A percentile compares a stretch with the other conserved stretches of the same genome.
These are phyloP conservation scores for Flammula alnicola DNA, from an alignment of 1,284 basidiomycete genomes.

Conservation along the genomic window DNA sequence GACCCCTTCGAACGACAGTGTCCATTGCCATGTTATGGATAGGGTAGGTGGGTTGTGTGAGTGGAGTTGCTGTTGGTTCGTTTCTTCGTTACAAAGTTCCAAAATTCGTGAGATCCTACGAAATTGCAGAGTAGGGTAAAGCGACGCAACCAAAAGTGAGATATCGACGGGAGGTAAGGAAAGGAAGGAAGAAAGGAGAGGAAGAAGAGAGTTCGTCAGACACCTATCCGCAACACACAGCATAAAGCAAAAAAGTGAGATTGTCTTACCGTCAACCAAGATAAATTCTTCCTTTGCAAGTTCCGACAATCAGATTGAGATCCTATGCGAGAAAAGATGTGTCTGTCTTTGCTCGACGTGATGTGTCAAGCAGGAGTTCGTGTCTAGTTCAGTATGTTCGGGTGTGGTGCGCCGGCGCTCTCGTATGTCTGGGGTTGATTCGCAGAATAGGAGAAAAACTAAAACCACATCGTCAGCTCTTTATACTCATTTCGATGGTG, in stretches of 20 bases:
- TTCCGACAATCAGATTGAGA: no score
- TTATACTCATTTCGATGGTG: neutral
- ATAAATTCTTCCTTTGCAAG: neutral
- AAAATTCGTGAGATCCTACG: no score
- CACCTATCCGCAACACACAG: neutral
- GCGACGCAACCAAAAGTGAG: no score
- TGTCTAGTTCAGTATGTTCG: neutral
- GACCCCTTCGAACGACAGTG: constrained; percentile 48
- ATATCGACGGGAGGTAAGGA: no score
- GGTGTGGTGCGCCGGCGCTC: constrained; percentile 6
- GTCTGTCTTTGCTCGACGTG: no score
- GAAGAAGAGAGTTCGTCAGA: neutral
- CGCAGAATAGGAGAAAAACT: constrained; percentile 14
- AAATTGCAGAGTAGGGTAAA: no score
- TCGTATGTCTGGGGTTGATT: constrained; percentile 10
- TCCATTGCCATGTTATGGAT: constrained; percentile 27
- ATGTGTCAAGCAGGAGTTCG: no score
- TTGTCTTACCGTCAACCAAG: neutral
- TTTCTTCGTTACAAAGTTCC: no score
- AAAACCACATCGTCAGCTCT: constrained; percentile 1
- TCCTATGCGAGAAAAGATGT: no score
- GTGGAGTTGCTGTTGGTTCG: no score
- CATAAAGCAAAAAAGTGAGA: neutral
- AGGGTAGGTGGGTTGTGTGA: neutral
- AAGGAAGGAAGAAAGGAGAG: neutral